These are phyloP conservation scores for Kluyveromyces sp. DNA, from an alignment of 1,139 yeast genomes.

Conservation along the genomic window DNA sequence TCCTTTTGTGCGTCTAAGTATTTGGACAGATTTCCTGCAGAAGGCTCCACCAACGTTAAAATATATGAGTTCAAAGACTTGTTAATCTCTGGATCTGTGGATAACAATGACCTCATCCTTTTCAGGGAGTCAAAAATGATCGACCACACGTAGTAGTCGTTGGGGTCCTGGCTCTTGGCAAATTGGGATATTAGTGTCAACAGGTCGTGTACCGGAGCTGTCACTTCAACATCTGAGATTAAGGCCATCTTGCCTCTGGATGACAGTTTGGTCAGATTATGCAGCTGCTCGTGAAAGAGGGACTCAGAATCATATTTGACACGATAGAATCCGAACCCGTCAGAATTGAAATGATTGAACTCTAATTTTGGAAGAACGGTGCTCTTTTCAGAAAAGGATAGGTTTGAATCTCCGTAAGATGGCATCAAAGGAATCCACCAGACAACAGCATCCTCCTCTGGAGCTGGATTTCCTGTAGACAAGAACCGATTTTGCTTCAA, in stretches of 20 bases:
- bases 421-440: slow-evolving; percentile 74
- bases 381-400: background rate
- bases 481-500: slow-evolving; percentile 51
- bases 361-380: slow-evolving; percentile 7
- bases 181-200: slow-evolving; percentile 43
- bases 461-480: slow-evolving; percentile 46
- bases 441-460: slow-evolving; percentile 42
- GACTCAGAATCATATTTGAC: slow-evolving; percentile 49
- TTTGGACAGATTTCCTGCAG: slow-evolving; percentile 38
- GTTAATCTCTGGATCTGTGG: slow-evolving; percentile 26
- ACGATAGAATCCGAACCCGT: slow-evolving; percentile 59
- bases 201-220: slow-evolving; percentile 57
- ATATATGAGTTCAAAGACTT: slow-evolving; percentile 39
- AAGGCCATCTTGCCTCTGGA: slow-evolving; percentile 60
- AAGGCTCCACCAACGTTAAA: slow-evolving; percentile 37
- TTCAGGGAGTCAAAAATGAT: slow-evolving; percentile 9
- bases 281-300: slow-evolving; percentile 39
- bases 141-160: slow-evolving; percentile 60
- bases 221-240: slow-evolving; percentile 55
- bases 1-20: slow-evolving; percentile 32
- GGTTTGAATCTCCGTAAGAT: slow-evolving; percentile 20
- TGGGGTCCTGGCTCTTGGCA: slow-evolving; percentile 41
- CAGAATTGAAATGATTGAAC: slow-evolving; percentile 55
- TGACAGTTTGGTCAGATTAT: slow-evolving; percentile 41
- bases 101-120: slow-evolving; percentile 10